phyloP scores from a whole-genome alignment of 768 basidiomycete species.

The Austroboletus festivus region DNA sequence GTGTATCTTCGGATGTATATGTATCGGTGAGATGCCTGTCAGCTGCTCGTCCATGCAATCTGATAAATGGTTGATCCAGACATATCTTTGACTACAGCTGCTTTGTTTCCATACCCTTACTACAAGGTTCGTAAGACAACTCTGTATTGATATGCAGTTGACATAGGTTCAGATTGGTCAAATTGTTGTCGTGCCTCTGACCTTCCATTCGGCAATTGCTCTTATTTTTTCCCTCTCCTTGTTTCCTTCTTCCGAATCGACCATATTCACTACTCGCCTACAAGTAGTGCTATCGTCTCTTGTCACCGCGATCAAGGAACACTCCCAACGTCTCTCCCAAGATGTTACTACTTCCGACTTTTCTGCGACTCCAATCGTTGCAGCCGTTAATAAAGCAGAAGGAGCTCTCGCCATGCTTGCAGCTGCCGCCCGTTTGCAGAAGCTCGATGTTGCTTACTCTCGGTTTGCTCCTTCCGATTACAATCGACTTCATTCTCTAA shows the following conservation, averaged over 20 bases:
- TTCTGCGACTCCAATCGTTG: constrained; percentile 31
- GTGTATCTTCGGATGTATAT: constrained; percentile 56
- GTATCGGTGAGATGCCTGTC: constrained; percentile 42
- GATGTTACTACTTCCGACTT: constrained; percentile 37
- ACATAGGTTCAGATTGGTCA: constrained; percentile 42
- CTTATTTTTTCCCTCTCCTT: constrained; percentile 50
- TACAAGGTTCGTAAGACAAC: constrained; percentile 40
- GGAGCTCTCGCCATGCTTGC: constrained; percentile 50
- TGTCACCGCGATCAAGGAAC: constrained; percentile 41
- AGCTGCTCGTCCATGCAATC: neutral
- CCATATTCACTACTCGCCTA: constrained; percentile 52
- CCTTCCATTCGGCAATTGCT: constrained; percentile 56
- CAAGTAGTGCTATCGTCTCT: constrained; percentile 49
- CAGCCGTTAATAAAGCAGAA: constrained; percentile 40
- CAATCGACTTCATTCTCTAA: constrained; percentile 44
- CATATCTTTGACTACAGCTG: constrained; percentile 54
- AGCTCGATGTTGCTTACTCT: constrained; percentile 56
- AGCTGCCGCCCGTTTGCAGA: constrained; percentile 49
- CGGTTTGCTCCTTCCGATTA: constrained; percentile 62
- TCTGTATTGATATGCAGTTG: neutral
- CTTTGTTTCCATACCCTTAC: constrained; percentile 62
- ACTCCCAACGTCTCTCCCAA: constrained; percentile 44
- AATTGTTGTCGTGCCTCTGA: constrained; percentile 53
- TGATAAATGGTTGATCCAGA: constrained; percentile 37
- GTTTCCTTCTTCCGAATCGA: constrained; percentile 63